Evolutionary conservation across 2,329 filamentous ascomycete species (phyloP).

Genomic region (Exophiala bonariae): DNA sequence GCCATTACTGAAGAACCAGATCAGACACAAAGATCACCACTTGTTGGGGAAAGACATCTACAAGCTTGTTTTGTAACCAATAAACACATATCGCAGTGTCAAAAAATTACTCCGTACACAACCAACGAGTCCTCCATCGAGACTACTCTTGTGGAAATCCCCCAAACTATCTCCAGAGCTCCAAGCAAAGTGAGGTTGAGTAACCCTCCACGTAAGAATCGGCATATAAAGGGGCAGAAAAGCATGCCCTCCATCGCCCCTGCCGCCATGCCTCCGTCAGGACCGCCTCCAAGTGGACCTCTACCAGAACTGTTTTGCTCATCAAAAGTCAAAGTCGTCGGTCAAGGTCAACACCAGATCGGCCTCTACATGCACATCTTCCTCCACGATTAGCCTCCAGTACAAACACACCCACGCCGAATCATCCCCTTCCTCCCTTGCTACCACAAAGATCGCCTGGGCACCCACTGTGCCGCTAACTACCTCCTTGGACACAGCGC

Average conservation of each 20-base stretch:
- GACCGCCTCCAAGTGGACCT: constrained; percentile 20
- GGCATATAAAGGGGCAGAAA: constrained; percentile 18
- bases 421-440: not conserved
- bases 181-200: not conserved
- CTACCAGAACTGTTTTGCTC: constrained; percentile 15
- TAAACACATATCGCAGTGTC: not conserved
- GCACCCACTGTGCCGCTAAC: too few species aligned
- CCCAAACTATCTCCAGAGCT: not conserved
- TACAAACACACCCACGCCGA: not conserved
- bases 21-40: constrained; percentile 14
- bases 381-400: too few species aligned
- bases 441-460: not conserved
- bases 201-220: constrained; percentile 5
- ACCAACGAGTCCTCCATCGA: constrained; percentile 4
- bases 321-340: too few species aligned
- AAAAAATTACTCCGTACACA: not conserved
- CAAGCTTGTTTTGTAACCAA: constrained; percentile 11
- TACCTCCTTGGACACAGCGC: not conserved
- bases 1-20: not conserved
- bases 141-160: constrained; percentile 8
- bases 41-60: constrained; percentile 9
- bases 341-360: too few species aligned
- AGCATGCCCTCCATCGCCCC: constrained; percentile 18
- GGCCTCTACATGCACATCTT: too few species aligned
- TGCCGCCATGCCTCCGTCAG: constrained; percentile 10